These are phyloP conservation scores for Escovopsis weberi DNA, from an alignment of 2,329 filamentous ascomycete genomes.

Conservation along the genomic window DNA sequence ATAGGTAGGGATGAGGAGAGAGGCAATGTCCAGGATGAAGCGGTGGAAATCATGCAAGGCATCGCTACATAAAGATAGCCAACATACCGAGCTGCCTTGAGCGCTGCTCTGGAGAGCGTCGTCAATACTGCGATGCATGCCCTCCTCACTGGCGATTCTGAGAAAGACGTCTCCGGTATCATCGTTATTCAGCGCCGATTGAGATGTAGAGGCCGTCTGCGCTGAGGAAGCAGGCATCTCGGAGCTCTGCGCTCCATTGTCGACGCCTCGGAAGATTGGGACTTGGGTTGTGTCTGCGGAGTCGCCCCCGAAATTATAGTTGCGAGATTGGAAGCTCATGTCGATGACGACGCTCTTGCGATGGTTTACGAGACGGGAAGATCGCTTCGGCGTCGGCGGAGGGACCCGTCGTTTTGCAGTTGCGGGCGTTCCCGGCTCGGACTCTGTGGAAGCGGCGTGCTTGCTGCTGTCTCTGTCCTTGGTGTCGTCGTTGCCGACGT, in stretches of 20 bases:
- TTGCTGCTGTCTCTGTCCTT: conserved; percentile 10
- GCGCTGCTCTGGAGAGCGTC: conserved; percentile 18
- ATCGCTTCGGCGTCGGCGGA: conserved; percentile 33
- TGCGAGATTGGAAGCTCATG: conserved; percentile 32
- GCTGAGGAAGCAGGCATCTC: neutral
- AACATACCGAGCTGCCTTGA: conserved; percentile 20
- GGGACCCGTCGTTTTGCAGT: conserved; percentile 21
- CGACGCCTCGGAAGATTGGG: conserved; percentile 34
- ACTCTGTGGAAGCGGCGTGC: conserved; percentile 9
- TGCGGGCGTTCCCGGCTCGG: conserved; percentile 18
- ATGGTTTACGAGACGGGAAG: conserved; percentile 41
- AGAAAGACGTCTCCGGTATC: conserved; percentile 46
- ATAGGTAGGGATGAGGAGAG: neutral
- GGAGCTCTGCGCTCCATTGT: conserved; percentile 21
- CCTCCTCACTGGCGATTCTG: conserved; percentile 41
- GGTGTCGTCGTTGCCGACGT: too few species aligned
- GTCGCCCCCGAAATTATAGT: conserved; percentile 30
- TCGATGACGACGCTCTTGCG: conserved; percentile 37
- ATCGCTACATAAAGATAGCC: conserved; percentile 22
- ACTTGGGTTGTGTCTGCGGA: conserved; percentile 31
- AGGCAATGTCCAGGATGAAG: neutral
- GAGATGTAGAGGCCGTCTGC: conserved; percentile 19
- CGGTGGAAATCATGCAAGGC: too few species aligned
- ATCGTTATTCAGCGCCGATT: conserved; percentile 26
- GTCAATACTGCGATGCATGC: conserved; percentile 22